Evolutionary conservation across 1,284 basidiomycete genomes (phyloP).

Genomic region (Apiotrichum gracile): DNA sequence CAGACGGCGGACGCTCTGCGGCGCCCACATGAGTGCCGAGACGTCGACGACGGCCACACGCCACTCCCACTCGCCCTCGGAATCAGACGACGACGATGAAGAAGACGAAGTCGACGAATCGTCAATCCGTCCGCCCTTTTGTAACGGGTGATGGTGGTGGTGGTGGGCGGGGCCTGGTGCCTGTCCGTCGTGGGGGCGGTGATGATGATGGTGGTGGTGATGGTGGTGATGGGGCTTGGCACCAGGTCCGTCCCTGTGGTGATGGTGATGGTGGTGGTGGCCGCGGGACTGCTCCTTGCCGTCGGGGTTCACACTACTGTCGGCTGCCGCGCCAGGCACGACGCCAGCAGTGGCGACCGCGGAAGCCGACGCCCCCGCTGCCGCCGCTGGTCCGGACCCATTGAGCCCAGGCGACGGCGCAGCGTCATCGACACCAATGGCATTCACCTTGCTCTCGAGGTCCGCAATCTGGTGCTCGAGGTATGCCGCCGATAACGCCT

Average conservation of each 20-base stretch:
- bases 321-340: not conserved
- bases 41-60: slow-evolving; percentile 66
- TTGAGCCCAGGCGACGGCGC: not conserved
- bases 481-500: slow-evolving; percentile 45
- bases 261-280: no score
- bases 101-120: slow-evolving; percentile 3
- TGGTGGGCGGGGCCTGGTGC: not conserved
- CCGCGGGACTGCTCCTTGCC: not conserved
- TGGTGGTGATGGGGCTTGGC: not conserved
- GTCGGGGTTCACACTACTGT: not conserved
- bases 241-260: not conserved
- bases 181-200: not conserved
- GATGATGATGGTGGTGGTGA: not conserved
- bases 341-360: not conserved
- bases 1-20: slow-evolving; percentile 74
- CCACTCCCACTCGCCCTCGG: slow-evolving; percentile 8
- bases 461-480: slow-evolving; percentile 46
- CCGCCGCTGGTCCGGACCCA: no score
- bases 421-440: slow-evolving; percentile 7
- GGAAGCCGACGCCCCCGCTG: not conserved
- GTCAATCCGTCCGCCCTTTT: slow-evolving; percentile 4
- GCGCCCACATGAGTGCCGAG: slow-evolving; percentile 75
- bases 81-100: not conserved
- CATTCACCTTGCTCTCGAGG: slow-evolving; percentile 39
- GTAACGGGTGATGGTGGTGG: not conserved